Percentiles rank a stretch among this genome's conserved stretches.
Evolutionary conservation across 2,329 filamentous ascomycete genomes (phyloP).

Genomic region (Onygena corvina): DNA sequence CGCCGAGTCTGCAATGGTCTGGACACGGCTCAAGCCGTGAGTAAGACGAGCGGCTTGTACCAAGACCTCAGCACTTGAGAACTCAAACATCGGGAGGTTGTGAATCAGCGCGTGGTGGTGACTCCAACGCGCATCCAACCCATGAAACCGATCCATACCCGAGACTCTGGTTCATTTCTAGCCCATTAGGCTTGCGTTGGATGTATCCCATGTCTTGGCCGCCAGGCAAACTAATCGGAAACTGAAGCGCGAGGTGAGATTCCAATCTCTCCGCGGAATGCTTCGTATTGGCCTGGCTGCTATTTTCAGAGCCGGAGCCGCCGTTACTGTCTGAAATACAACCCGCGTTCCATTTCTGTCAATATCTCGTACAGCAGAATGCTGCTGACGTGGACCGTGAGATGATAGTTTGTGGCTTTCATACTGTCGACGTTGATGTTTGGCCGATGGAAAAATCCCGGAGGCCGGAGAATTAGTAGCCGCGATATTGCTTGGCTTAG

Average conservation of each 20-base stretch:
- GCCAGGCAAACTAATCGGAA: neutral
- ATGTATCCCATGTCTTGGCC: neutral
- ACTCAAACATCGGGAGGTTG: neutral
- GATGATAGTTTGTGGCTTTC: neutral
- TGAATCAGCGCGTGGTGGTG: neutral
- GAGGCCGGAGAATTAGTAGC: too few species aligned
- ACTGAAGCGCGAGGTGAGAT: neutral
- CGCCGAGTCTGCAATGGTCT: neutral
- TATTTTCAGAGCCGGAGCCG: neutral
- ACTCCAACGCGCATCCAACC: neutral
- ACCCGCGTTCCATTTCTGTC: neutral
- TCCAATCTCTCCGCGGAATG: neutral
- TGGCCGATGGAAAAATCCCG: too few species aligned
- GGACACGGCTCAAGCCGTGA: neutral
- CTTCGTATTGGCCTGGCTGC: neutral
- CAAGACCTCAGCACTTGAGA: neutral
- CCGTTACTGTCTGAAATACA: neutral
- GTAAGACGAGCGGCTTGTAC: neutral
- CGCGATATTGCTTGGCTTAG: too few species aligned
- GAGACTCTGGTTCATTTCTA: neutral
- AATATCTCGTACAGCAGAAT: neutral
- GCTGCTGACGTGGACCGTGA: neutral
- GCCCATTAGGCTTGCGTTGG: neutral
- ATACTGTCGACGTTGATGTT: neutral
- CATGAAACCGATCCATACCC: neutral